Evolutionary conservation across 2,329 filamentous ascomycete species (phyloP), one percentile per base, ranked within the genome.

Genomic region (Pseudogymnoascus sp.): DNA sequence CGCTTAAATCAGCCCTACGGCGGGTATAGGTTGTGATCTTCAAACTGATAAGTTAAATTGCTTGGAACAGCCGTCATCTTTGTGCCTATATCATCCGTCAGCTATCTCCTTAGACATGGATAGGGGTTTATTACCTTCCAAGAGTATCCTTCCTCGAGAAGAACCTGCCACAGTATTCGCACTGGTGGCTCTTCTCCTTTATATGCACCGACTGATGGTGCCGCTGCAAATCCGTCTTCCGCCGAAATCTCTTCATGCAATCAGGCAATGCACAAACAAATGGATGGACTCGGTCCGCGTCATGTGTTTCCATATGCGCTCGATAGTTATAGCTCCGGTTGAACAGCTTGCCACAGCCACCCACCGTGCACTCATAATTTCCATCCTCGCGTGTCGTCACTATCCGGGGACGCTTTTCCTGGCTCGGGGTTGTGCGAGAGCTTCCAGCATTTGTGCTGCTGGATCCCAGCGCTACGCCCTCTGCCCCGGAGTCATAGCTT

Each of bases 291-390:
- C 88, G 82, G 64, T 84, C 82, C 12, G 90, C 85, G 71, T 94
- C 86, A 71, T 96, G 92, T 0, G 87, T 92, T 71, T 92, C 88
- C 81, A 92, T 82, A 73, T 96, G 92, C 31, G 91, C 89, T 71
- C 90, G 92, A 77, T 87, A 91, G 75, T 96, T 96, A 77, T 93
- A 95, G 70, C 85, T 88, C 66, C 92, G 81, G 67, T 90, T 90
- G 73, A 96, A 96, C 14, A 88, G 82, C 73, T 88, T 90, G 5
- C 87, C 86, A 71, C 92, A 96, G 1, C 86, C 80, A 64, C 85
- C 81, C 37, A 85, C 78, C 62, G 80, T 78, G 72, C 92, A 96
- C 50, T 56, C 50, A 35, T 56, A 56, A 16, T 56, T 56, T 28
- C 50, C 50, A 21, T 56, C 50, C 28, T 33, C 50, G 50, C 50